Evolutionary conservation across 805 yeast species (phyloP).

Genomic region (Suhomyces vadensis): DNA sequence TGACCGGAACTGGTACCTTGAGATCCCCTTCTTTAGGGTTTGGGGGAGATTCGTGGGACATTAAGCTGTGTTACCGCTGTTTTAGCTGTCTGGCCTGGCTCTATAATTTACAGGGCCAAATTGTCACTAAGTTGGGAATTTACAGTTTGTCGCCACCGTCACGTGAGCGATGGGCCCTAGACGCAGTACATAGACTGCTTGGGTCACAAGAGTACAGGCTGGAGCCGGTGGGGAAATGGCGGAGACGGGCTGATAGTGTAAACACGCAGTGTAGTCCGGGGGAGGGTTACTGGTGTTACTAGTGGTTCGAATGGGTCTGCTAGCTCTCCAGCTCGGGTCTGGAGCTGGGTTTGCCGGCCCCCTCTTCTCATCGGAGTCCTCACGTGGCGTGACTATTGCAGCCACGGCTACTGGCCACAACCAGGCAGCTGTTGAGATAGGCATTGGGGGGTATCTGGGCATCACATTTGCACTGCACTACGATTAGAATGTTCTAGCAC

Average conservation of each 20-base stretch:
- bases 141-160: background rate
- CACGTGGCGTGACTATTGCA: background rate
- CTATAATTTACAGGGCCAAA: background rate
- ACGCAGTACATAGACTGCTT: too few species aligned
- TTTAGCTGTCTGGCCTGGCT: background rate
- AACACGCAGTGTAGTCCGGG: background rate
- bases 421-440: too few species aligned
- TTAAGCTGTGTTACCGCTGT: background rate
- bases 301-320: too few species aligned
- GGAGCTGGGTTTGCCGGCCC: background rate
- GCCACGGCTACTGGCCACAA: background rate
- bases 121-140: background rate
- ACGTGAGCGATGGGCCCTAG: too few species aligned
- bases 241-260: background rate
- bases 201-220: too few species aligned
- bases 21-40: background rate
- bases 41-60: background rate
- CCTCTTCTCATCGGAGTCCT: background rate
- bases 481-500: too few species aligned
- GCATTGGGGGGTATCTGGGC: too few species aligned
- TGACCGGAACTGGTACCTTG: slow-evolving; percentile 23
- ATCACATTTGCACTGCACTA: too few species aligned
- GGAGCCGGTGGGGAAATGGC: too few species aligned
- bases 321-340: too few species aligned
- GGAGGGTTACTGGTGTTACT: too few species aligned